Evolutionary conservation across 129 eudicot species (phyloP).

Genomic region (Centaurea solstitialis): DNA sequence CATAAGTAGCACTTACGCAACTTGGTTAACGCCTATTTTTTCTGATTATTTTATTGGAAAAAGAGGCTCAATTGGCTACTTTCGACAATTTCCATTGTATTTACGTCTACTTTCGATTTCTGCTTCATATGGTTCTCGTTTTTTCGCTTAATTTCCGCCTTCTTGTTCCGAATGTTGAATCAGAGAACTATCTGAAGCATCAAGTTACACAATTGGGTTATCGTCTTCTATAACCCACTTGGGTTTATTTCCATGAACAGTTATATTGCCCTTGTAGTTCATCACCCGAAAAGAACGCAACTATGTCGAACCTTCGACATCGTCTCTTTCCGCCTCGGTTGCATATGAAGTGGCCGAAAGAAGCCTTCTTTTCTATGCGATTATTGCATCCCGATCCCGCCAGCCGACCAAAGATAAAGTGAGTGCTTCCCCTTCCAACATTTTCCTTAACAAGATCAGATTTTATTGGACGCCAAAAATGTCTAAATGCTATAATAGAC

Average conservation of each 20-base stretch:
- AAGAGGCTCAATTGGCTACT: no score
- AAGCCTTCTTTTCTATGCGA: constrained; percentile 89
- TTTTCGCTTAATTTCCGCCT: background rate
- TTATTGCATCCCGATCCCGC: constrained; percentile 89
- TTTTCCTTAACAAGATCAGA: no score
- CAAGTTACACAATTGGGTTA: constrained; percentile 19
- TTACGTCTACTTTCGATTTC: background rate
- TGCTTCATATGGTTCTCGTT: constrained; percentile 2
- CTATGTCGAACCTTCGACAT: constrained; percentile 72
- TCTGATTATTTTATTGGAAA: no score
- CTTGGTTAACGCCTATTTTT: no score
- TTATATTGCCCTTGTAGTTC: constrained; percentile 85
- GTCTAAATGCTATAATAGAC: background rate
- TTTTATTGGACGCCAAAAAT: background rate
- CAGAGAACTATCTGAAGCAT: constrained; percentile 25
- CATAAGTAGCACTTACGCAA: no score
- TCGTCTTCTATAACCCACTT: constrained; percentile 37
- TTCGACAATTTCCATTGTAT: background rate
- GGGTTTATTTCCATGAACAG: constrained; percentile 56
- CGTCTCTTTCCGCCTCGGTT: constrained; percentile 91
- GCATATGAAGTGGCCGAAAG: constrained; percentile 84
- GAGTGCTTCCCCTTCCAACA: constrained; percentile 12
- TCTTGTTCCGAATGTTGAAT: constrained; percentile 21
- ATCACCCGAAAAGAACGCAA: constrained; percentile 64
- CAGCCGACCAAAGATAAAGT: constrained; percentile 83